A percentile compares a stretch with the other conserved stretches of the same genome.
Conservation (phyloP, 2,329 filamentous ascomycete species). For the Blastomyces parvus region DNA sequence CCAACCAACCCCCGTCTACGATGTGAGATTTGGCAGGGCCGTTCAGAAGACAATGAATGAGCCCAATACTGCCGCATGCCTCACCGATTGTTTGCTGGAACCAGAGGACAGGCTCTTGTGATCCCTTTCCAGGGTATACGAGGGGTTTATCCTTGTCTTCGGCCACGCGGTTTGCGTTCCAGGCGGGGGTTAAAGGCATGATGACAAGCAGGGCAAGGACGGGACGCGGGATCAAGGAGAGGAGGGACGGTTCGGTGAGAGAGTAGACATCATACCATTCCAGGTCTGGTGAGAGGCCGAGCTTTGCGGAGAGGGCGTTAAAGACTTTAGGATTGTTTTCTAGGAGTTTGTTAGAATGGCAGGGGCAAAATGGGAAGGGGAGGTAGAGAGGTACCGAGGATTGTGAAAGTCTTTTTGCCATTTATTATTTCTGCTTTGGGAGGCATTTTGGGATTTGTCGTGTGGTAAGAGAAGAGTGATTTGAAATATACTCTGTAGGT, state of each 20-base stretch:
- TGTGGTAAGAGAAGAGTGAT: no score
- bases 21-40: slow-evolving; percentile 38
- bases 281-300: slow-evolving; percentile 41
- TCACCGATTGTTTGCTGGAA: slow-evolving; percentile 51
- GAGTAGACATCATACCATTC: slow-evolving; percentile 48
- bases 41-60: slow-evolving; percentile 48
- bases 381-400: slow-evolving; percentile 21
- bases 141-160: slow-evolving; percentile 8
- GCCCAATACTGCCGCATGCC: slow-evolving; percentile 50
- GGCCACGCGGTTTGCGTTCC: slow-evolving; percentile 24
- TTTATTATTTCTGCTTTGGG: slow-evolving; percentile 15
- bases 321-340: slow-evolving; percentile 51
- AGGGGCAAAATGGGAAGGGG: neutral
- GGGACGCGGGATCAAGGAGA: slow-evolving; percentile 44
- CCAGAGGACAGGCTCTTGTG: slow-evolving; percentile 47
- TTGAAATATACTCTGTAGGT: no score
- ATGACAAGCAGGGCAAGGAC: slow-evolving; percentile 48
- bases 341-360: slow-evolving; percentile 19
- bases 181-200: slow-evolving; percentile 30
- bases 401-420: slow-evolving; percentile 27
- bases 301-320: slow-evolving; percentile 39
- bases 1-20: slow-evolving; percentile 14
- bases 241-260: slow-evolving; percentile 41
- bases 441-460: no score
- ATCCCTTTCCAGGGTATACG: slow-evolving; percentile 28